These are phyloP conservation scores for Dimocarpus longan DNA, from an alignment of 345 rosid genomes.

Conservation along the genomic window DNA sequence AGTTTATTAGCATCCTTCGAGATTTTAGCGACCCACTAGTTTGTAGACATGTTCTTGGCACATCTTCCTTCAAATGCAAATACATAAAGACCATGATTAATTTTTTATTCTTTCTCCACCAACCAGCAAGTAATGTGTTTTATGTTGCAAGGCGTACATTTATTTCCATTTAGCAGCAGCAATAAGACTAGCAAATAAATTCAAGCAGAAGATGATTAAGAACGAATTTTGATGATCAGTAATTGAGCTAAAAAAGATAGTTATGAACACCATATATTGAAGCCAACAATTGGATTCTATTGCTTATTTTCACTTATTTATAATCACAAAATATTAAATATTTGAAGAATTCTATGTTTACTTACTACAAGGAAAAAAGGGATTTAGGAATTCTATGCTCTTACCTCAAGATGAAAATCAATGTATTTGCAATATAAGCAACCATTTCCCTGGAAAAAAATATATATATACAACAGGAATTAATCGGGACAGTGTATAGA, in stretches of 20 bases:
- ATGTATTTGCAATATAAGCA: constrained; percentile 94
- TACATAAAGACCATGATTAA: not conserved
- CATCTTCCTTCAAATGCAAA: too few relatives aligned
- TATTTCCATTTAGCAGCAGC: not conserved
- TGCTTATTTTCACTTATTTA: not conserved
- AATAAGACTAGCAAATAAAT: not conserved
- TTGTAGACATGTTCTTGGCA: not conserved
- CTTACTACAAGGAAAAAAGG: constrained; percentile 58
- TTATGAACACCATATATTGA: not conserved
- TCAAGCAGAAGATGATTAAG: not conserved
- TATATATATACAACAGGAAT: not conserved
- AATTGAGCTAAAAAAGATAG: not conserved
- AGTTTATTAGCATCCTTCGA: not conserved
- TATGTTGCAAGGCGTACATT: not conserved
- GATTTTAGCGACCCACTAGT: not conserved
- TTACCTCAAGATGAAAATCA: constrained; percentile 93
- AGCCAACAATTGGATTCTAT: not conserved
- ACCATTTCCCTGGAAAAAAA: constrained; percentile 84
- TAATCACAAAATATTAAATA: not conserved
- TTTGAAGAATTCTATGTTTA: not conserved
- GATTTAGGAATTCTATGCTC: constrained; percentile 13
- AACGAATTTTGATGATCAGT: not conserved
- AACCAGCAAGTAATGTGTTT: not conserved
- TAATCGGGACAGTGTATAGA: not conserved
- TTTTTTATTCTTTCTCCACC: not conserved